These are phyloP conservation scores for Kazachstania bromeliacearum DNA, from an alignment of 805 yeast genomes.

Conservation along the genomic window DNA sequence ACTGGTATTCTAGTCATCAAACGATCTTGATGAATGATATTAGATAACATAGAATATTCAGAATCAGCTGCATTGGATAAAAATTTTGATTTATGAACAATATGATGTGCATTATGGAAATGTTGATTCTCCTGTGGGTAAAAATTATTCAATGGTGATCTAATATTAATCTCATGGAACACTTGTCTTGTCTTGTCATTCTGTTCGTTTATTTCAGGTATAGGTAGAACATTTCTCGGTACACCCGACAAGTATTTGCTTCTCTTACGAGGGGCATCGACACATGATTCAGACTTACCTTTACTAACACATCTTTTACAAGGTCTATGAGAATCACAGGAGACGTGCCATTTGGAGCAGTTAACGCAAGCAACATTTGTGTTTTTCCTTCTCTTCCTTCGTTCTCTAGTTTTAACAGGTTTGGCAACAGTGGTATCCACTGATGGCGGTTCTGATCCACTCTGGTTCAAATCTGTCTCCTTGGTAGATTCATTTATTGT, in stretches of 20 bases:
- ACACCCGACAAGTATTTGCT: conserved; percentile 72
- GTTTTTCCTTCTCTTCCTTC: conserved; percentile 39
- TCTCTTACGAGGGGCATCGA: conserved; percentile 81
- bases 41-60: conserved; percentile 62
- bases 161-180: neutral
- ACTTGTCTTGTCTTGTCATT: neutral
- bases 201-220: neutral
- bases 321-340: conserved; percentile 78
- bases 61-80: conserved; percentile 63
- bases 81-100: conserved; percentile 35
- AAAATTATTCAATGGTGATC: no score
- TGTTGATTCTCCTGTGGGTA: conserved; percentile 14
- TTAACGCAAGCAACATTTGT: conserved; percentile 84
- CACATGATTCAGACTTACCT: conserved; percentile 61
- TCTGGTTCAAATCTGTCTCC: no score
- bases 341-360: conserved; percentile 85
- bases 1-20: conserved; percentile 20
- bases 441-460: no score
- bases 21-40: conserved; percentile 42
- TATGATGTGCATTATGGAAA: conserved; percentile 16
- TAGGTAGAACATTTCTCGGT: conserved; percentile 28
- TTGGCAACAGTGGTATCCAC: no score
- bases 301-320: conserved; percentile 69
- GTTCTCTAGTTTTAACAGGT: no score
- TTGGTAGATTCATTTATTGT: no score